Percentiles rank a stretch among this genome's conserved stretches.
phyloP scores from a whole-genome alignment of 2,329 filamentous ascomycete genomes.

The Chrysoporthe cubensis region DNA sequence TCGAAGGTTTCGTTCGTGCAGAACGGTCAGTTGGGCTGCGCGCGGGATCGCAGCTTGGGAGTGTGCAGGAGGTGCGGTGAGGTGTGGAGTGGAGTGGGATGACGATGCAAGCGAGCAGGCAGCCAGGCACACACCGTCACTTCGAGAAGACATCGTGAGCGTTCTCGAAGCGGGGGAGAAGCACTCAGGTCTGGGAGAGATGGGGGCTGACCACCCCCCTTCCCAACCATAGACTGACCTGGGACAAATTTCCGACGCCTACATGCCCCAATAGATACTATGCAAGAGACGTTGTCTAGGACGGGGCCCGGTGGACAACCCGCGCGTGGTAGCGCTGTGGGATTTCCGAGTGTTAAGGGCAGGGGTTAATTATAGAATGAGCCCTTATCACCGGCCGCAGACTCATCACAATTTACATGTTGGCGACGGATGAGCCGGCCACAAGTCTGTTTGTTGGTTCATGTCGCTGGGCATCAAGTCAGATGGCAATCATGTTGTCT shows the following conservation, averaged over 20 bases:
- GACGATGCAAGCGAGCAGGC: slow-evolving; percentile 7
- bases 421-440: too few relatives aligned
- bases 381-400: neutral
- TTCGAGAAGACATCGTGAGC: slow-evolving; percentile 15
- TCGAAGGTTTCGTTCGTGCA: slow-evolving; percentile 21
- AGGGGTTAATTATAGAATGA: neutral
- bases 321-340: neutral
- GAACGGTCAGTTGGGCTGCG: slow-evolving; percentile 14
- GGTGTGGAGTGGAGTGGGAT: neutral
- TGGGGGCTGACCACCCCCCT: neutral
- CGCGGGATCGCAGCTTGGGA: neutral
- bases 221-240: too few relatives aligned
- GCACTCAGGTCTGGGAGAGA: too few relatives aligned
- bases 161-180: slow-evolving; percentile 23
- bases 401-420: too few relatives aligned
- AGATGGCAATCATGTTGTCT: slow-evolving; percentile 20
- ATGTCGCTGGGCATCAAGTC: neutral
- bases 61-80: slow-evolving; percentile 9
- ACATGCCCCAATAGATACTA: too few relatives aligned
- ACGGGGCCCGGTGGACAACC: neutral
- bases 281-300: neutral
- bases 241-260: too few relatives aligned
- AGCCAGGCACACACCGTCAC: slow-evolving; percentile 8
- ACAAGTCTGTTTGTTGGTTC: neutral
- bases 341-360: neutral